A percentile compares a stretch with the other conserved stretches of the same genome.
phyloP scores from a whole-genome alignment of 257 asterid species.

The Nicotiana sylvestris region DNA sequence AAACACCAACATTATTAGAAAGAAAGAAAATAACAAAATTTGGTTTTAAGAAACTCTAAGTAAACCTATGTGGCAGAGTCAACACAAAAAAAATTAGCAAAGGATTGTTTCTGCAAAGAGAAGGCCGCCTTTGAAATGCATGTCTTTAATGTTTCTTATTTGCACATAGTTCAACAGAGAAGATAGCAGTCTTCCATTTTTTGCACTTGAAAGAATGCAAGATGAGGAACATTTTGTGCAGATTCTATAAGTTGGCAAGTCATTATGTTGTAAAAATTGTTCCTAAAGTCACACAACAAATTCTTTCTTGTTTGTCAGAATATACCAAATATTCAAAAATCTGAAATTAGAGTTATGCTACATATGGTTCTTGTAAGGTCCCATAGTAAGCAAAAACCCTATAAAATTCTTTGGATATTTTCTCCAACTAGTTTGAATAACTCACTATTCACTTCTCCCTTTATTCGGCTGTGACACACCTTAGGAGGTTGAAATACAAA shows the following conservation, averaged over 20 bases:
- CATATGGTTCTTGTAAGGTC: neutral
- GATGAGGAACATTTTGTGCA: neutral
- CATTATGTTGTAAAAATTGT: neutral
- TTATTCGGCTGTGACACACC: neutral
- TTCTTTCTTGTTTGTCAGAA: neutral
- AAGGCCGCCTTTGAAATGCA: too few species aligned
- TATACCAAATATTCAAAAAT: neutral
- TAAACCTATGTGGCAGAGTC: too few species aligned
- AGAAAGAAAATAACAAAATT: too few species aligned
- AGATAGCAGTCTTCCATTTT: neutral
- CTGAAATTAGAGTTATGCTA: neutral
- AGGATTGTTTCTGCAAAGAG: too few species aligned
- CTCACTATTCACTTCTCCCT: neutral
- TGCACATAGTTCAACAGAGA: neutral
- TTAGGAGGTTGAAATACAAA: neutral
- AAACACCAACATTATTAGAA: too few species aligned
- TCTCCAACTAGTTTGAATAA: neutral
- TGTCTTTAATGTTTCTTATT: too few species aligned
- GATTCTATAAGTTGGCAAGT: neutral
- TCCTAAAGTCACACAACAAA: neutral
- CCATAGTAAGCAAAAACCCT: neutral
- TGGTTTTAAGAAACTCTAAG: too few species aligned
- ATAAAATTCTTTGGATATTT: neutral
- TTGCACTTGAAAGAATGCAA: neutral
- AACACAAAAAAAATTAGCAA: too few species aligned